Conservation (phyloP, 768 basidiomycete genomes). For the Naganishia vishniacii region DNA sequence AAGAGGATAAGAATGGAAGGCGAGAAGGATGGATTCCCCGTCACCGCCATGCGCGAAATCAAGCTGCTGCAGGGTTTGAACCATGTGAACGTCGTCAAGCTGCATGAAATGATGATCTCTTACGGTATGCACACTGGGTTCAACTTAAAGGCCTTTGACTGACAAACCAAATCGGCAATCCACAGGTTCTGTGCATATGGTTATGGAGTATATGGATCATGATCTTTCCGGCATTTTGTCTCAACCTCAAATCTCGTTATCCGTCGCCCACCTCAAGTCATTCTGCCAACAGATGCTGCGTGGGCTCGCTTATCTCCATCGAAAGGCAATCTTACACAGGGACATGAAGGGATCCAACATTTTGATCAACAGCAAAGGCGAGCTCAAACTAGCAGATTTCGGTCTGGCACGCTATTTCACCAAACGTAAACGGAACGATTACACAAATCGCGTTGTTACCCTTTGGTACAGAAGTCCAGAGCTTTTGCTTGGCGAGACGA, state of each 20-base stretch:
- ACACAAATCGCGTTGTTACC: constrained; percentile 99
- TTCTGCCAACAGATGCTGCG: constrained; percentile 92
- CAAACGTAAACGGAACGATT: constrained; percentile 80
- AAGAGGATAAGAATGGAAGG: constrained; percentile 98
- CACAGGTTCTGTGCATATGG: constrained; percentile 93
- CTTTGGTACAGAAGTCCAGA: constrained; percentile 98
- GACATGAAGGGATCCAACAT: constrained; percentile 99
- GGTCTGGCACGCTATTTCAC: constrained; percentile 94
- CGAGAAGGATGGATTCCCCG: constrained; percentile 95
- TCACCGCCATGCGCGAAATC: constrained; percentile 98
- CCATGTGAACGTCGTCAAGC: constrained; percentile 79
- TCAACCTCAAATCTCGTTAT: constrained; percentile 79
- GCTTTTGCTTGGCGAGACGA: constrained; percentile 85
- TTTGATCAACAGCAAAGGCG: constrained; percentile 79
- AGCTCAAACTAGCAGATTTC: constrained; percentile 94
- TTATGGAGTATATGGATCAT: constrained; percentile 99
- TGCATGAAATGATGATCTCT: constrained; percentile 99
- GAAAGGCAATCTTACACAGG: constrained; percentile 90
- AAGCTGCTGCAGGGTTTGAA: constrained; percentile 86
- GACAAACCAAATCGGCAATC: too few species aligned
- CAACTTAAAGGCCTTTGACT: too few species aligned
- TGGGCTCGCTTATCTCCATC: constrained; percentile 90
- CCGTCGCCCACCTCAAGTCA: constrained; percentile 85
- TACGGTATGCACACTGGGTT: constrained; percentile 62
- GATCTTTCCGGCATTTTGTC: constrained; percentile 91